Evolutionary conservation across 192 early-diverging fungal species (phyloP).

Genomic region (Umbelopsis isabellina): DNA sequence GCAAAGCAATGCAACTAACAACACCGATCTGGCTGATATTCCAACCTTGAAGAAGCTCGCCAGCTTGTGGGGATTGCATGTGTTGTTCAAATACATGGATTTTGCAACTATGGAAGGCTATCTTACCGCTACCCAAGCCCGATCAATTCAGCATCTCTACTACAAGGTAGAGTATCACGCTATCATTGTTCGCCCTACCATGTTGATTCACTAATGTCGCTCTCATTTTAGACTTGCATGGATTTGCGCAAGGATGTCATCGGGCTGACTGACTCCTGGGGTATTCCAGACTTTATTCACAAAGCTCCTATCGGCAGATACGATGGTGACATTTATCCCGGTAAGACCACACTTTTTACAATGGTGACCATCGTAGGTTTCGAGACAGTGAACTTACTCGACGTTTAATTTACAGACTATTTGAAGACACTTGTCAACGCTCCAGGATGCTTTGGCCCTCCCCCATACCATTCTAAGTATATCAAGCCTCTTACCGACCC

Average conservation of each 20-base stretch:
- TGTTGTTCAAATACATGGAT: slow-evolving; percentile 44
- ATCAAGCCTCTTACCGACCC: slow-evolving; percentile 48
- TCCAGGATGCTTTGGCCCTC: slow-evolving; percentile 42
- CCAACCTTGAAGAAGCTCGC: slow-evolving; percentile 47
- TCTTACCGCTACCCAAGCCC: slow-evolving; percentile 47
- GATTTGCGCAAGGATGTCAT: slow-evolving; percentile 53
- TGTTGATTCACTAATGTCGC: too few relatives aligned
- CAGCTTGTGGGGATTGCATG: slow-evolving; percentile 47
- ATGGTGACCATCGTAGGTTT: too few relatives aligned
- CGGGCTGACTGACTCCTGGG: slow-evolving; percentile 58
- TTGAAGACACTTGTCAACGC: slow-evolving; percentile 40
- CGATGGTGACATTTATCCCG: slow-evolving; percentile 62
- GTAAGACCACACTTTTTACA: too few relatives aligned
- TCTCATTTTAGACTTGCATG: slow-evolving; percentile 42
- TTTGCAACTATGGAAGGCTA: slow-evolving; percentile 55
- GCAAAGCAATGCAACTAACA: background rate
- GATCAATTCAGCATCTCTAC: slow-evolving; percentile 41
- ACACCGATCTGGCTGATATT: slow-evolving; percentile 26
- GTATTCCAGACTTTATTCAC: slow-evolving; percentile 56
- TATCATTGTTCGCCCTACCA: too few relatives aligned
- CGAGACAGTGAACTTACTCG: background rate
- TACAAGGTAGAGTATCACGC: slow-evolving; percentile 9
- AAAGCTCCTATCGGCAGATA: slow-evolving; percentile 63
- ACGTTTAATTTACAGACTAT: slow-evolving; percentile 30
- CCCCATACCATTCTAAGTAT: slow-evolving; percentile 41